Evolutionary conservation across 176 grass and related monocot species (phyloP).

Genomic region (Triticum monococcum): DNA sequence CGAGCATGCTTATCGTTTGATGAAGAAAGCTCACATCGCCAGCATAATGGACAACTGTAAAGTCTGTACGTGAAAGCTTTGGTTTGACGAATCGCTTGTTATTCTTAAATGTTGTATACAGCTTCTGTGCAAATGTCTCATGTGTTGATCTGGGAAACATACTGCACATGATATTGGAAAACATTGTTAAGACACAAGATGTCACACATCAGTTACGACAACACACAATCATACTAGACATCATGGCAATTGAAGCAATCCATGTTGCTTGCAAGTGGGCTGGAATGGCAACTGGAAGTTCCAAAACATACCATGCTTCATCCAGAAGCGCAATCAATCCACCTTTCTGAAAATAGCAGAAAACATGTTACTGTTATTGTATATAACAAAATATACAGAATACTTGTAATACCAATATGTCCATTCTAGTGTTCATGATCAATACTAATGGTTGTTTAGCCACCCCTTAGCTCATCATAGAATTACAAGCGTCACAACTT

Average conservation of each 20-base stretch:
- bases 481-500: constrained; percentile 3
- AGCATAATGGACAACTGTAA: constrained; percentile 96
- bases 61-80: constrained; percentile 95
- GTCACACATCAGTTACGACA: constrained; percentile 24
- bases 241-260: constrained; percentile 24
- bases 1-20: constrained; percentile 18
- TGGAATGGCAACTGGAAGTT: constrained; percentile 23
- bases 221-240: constrained; percentile 9
- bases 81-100: constrained; percentile 93
- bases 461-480: constrained; percentile 7
- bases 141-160: constrained; percentile 99
- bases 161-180: constrained; percentile 44
- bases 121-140: constrained; percentile 96
- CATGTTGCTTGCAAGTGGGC: constrained; percentile 7
- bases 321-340: constrained; percentile 96
- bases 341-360: constrained; percentile 87
- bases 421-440: constrained; percentile 10
- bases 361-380: constrained; percentile 27
- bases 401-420: constrained; percentile 2
- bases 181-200: constrained; percentile 33
- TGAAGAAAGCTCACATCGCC: constrained; percentile 68
- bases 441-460: constrained; percentile 9
- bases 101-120: constrained; percentile 89
- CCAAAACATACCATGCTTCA: constrained; percentile 92
- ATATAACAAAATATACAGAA: neutral